Evolutionary conservation across 1,284 basidiomycete genomes (phyloP).

Genomic region (Fomes fomentarius): DNA sequence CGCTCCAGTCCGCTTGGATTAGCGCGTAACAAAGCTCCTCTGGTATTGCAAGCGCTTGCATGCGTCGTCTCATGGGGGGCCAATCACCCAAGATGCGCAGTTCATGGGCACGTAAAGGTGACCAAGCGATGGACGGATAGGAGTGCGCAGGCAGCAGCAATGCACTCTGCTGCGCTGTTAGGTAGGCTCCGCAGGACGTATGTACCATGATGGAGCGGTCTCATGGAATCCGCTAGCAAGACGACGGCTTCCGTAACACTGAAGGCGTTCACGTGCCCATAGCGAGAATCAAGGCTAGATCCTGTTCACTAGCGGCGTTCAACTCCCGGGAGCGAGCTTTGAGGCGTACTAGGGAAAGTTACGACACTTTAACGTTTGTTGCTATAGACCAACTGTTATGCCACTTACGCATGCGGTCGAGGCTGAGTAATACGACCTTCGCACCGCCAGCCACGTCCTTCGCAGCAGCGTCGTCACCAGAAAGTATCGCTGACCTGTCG

Average conservation of each 20-base stretch:
- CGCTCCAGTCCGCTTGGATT: no score
- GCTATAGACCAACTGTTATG: neutral
- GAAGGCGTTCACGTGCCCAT: slow-evolving; percentile 24
- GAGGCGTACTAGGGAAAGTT: slow-evolving; percentile 63
- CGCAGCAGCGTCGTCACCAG: slow-evolving; percentile 34
- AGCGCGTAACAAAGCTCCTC: no score
- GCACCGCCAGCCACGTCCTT: slow-evolving; percentile 52
- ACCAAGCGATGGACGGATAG: no score
- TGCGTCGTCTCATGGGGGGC: no score
- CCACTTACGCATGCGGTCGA: slow-evolving; percentile 89
- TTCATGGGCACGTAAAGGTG: no score
- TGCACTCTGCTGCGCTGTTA: neutral
- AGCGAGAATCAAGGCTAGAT: slow-evolving; percentile 67
- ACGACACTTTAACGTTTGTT: slow-evolving; percentile 7
- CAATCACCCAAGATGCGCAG: no score
- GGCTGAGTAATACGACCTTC: slow-evolving; percentile 87
- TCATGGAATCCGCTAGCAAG: neutral
- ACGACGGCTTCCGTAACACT: neutral
- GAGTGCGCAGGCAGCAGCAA: no score
- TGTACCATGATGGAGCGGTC: neutral
- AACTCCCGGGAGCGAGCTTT: slow-evolving; percentile 85
- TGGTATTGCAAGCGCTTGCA: no score
- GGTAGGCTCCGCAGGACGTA: neutral
- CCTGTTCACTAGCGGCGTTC: slow-evolving; percentile 76
- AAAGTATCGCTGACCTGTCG: slow-evolving; percentile 78